Base-by-base conservation (phyloP, 2,329 filamentous ascomycete genomes). In the Didymella lethalis region DNA sequence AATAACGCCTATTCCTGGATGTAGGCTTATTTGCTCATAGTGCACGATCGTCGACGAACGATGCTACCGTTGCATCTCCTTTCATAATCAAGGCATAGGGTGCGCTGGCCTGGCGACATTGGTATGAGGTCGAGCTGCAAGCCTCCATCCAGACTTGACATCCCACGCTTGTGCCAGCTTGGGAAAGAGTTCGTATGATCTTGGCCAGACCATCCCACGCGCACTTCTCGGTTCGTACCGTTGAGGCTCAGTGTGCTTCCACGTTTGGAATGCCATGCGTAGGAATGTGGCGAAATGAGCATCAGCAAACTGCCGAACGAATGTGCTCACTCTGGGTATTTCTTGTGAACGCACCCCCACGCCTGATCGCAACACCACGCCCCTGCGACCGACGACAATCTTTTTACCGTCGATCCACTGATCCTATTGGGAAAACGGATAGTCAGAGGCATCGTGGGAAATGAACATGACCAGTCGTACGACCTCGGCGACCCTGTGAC, bases 241-340 rank as follows among this genome's bases (percentile, higher is more conserved):
- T 48, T 54, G 56, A 47, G 41, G 46, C 47, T 54, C 47, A 46
- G 29, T 25, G 16, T 18, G 6, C 41, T 54, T 18, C 47, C 41
- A 50, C 28, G 26, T 50, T 31, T n/a, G 40, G 50, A 49, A 25
- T 7, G 29, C 28, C n/a, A 32, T 47, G 23, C 23, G 26, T 16
- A 50, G 41, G 26, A 40, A 47, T 31, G 46, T 59, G 56, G 46
- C 50, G 26, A 51, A 47, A 7, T 50, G 26, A 41, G 20, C 50
- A 31, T 48, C 40, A 40, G 31, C 45, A 29, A 50, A 32, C n/a
- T 54, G 40, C 50, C 29, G 50, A 41, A 14, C 45, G 40, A 26
- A 20, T 47, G 40, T 34, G 54, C 40, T 41, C 40, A 20, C 20
- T 14, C 11, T 20, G 20, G 25, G 23, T 18, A 20, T 47, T 5